phyloP scores from a whole-genome alignment of 768 basidiomycete species.

The Kwoniella shandongensis region DNA sequence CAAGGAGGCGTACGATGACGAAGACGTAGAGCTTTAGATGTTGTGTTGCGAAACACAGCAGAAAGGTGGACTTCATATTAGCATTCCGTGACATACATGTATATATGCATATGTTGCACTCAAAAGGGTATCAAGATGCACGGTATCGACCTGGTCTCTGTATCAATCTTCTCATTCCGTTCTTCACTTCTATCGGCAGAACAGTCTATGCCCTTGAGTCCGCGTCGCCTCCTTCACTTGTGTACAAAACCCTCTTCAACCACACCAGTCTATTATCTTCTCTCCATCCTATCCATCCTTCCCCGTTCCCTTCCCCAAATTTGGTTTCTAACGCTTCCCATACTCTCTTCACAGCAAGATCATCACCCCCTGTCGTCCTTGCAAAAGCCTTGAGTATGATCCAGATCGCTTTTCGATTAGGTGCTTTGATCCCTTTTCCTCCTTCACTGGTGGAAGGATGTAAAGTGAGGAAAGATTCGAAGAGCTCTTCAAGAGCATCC shows the following conservation, averaged over 20 bases:
- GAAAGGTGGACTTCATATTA: too few species aligned
- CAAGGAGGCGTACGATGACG: slow-evolving; percentile 94
- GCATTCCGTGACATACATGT: not conserved
- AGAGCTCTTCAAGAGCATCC: slow-evolving; percentile 30
- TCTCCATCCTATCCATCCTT: slow-evolving; percentile 44
- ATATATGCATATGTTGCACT: not conserved
- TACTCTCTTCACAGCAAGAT: slow-evolving; percentile 22
- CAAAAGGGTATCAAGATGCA: not conserved
- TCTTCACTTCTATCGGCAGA: too few species aligned
- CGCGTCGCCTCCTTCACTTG: too few species aligned
- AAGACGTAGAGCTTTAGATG: slow-evolving; percentile 71
- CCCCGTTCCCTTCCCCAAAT: slow-evolving; percentile 39
- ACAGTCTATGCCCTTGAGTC: too few species aligned
- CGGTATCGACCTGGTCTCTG: not conserved
- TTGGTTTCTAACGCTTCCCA: slow-evolving; percentile 40
- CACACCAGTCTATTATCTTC: slow-evolving; percentile 38
- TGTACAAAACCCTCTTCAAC: slow-evolving; percentile 20
- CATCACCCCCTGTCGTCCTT: slow-evolving; percentile 32
- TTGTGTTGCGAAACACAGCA: too few species aligned
- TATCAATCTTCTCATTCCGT: not conserved
- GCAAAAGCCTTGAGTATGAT: slow-evolving; percentile 40
- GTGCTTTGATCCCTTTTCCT: slow-evolving; percentile 16
- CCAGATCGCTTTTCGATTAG: slow-evolving; percentile 31
- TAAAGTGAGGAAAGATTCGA: slow-evolving; percentile 22
- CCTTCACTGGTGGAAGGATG: slow-evolving; percentile 4